A percentile compares a stretch with the other conserved stretches of the same genome.
Evolutionary conservation across 805 yeast genomes (phyloP).

Genomic region (Hanseniaspora lindneri): DNA sequence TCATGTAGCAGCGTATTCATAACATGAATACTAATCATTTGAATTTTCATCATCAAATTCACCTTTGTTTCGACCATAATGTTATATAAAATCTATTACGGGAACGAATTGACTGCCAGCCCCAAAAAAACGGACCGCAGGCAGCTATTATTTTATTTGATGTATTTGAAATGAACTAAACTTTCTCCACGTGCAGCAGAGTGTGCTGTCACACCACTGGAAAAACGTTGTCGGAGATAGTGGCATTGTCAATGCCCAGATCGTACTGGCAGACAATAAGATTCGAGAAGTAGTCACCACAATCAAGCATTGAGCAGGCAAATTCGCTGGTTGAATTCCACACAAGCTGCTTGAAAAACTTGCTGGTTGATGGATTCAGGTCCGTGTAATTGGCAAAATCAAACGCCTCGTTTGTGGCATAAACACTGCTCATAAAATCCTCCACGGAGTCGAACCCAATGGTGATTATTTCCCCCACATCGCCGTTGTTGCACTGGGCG

Average conservation of each 20-base stretch:
- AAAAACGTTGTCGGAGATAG: neutral
- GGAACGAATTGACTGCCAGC: too few species aligned
- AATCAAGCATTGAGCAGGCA: constrained; percentile 61
- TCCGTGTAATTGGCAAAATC: constrained; percentile 28
- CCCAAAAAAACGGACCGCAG: too few species aligned
- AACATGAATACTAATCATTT: too few species aligned
- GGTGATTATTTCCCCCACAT: constrained; percentile 75
- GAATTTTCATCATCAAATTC: too few species aligned
- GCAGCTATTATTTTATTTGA: too few species aligned
- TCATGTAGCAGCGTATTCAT: too few species aligned
- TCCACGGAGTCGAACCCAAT: constrained; percentile 39
- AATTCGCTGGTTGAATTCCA: constrained; percentile 53
- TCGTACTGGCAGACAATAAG: constrained; percentile 60
- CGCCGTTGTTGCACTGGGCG: constrained; percentile 30
- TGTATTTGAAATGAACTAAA: too few species aligned
- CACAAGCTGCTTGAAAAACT: constrained; percentile 76
- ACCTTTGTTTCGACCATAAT: too few species aligned
- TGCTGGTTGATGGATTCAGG: constrained; percentile 46
- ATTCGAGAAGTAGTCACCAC: constrained; percentile 38
- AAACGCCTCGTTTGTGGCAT: constrained; percentile 1
- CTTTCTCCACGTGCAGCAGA: too few species aligned
- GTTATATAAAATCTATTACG: too few species aligned
- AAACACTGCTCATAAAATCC: constrained; percentile 8
- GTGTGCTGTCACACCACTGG: neutral
- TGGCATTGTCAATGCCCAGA: neutral